A percentile compares a stretch with the other conserved stretches of the same genome.
Evolutionary conservation across 2,329 filamentous ascomycete species (phyloP).

Genomic region (Nothophaeocryptopus gaeumannii): DNA sequence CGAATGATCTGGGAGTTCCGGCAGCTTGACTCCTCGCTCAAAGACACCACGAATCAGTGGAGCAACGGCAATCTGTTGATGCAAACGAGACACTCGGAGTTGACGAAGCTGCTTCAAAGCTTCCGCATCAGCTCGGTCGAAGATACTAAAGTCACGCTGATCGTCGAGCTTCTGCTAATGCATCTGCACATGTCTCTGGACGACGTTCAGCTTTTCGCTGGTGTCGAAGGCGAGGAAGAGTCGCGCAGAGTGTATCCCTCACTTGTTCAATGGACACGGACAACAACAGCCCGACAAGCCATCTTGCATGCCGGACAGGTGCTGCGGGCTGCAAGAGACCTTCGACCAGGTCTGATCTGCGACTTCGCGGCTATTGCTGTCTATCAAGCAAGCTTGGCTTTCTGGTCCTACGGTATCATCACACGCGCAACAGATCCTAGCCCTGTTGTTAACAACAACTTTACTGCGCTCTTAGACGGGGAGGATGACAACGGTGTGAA

Average conservation of each 20-base stretch:
- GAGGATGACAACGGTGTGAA: constrained; percentile 53
- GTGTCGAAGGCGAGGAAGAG: constrained; percentile 65
- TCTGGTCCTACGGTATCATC: constrained; percentile 67
- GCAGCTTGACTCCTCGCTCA: constrained; percentile 55
- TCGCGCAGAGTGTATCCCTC: constrained; percentile 58
- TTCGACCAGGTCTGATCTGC: constrained; percentile 35
- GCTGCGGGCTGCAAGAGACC: constrained; percentile 56
- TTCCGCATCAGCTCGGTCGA: constrained; percentile 44
- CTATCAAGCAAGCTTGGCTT: constrained; percentile 64
- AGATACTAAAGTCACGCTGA: constrained; percentile 36
- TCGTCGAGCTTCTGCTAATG: constrained; percentile 57
- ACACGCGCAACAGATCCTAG: constrained; percentile 41
- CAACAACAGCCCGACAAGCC: constrained; percentile 55
- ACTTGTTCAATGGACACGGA: constrained; percentile 59
- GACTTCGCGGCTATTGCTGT: constrained; percentile 68
- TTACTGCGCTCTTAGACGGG: constrained; percentile 55
- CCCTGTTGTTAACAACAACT: constrained; percentile 36
- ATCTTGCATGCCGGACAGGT: constrained; percentile 69
- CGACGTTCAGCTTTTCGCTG: constrained; percentile 65
- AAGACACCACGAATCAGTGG: constrained; percentile 48
- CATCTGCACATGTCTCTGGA: constrained; percentile 63
- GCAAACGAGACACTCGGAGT: constrained; percentile 59
- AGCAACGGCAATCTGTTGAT: constrained; percentile 39
- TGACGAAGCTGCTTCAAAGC: constrained; percentile 57
- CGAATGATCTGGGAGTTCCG: constrained; percentile 65